phyloP scores from a whole-genome alignment of 2,329 filamentous ascomycete species.

The Penicillium vulpinum region DNA sequence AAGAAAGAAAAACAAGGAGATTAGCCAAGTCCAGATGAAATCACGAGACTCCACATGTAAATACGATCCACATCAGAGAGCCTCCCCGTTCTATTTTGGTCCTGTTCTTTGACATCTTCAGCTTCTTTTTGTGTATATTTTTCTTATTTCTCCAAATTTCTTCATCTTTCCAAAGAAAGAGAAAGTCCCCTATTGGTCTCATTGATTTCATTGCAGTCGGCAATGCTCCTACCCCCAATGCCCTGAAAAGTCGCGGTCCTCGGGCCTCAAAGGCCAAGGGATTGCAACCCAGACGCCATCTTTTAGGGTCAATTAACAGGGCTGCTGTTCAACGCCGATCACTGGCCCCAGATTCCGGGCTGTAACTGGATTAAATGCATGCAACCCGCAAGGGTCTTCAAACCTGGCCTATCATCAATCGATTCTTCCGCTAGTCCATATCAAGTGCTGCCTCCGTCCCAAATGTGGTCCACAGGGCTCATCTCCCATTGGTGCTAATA shows the following conservation, averaged over 20 bases:
- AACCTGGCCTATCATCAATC: slow-evolving; percentile 1
- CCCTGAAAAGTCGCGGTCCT: neutral
- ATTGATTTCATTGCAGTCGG: too few relatives aligned
- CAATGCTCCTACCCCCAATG: too few relatives aligned
- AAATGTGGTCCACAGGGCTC: neutral
- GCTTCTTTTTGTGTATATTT: neutral
- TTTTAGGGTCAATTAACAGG: neutral
- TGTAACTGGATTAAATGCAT: neutral
- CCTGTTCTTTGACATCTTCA: neutral
- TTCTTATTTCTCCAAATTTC: neutral
- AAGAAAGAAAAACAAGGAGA: slow-evolving; percentile 2
- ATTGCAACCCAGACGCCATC: slow-evolving; percentile 2
- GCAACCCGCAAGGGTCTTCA: slow-evolving; percentile 2
- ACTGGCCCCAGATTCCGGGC: neutral
- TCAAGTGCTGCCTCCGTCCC: neutral
- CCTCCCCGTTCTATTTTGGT: slow-evolving; percentile 1
- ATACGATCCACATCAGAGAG: slow-evolving; percentile 8
- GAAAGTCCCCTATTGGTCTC: too few relatives aligned
- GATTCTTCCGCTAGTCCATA: neutral
- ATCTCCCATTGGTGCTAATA: neutral
- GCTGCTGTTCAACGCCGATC: neutral
- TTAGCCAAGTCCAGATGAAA: slow-evolving; percentile 10
- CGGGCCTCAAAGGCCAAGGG: slow-evolving; percentile 4
- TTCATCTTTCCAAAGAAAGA: neutral
- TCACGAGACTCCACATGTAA: slow-evolving; percentile 12